Evolutionary conservation across 1,284 basidiomycete genomes (phyloP).

Genomic region (Irpex sp.): DNA sequence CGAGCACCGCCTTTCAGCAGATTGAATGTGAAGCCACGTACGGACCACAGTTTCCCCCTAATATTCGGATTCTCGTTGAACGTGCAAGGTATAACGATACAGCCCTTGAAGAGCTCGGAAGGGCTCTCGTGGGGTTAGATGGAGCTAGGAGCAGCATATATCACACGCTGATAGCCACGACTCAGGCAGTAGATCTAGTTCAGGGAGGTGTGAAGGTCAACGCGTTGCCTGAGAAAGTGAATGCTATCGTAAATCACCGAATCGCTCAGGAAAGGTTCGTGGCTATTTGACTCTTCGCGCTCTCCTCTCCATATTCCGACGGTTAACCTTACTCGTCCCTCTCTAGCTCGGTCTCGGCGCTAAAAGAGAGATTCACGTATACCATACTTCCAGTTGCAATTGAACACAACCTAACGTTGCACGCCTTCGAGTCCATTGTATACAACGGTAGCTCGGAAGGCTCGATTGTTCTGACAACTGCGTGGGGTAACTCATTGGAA

Average conservation of each 20-base stretch:
- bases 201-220: constrained; percentile 62
- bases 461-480: constrained; percentile 34
- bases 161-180: constrained; percentile 49
- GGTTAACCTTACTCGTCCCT: constrained; percentile 23
- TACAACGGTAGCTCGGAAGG: constrained; percentile 21
- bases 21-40: constrained; percentile 24
- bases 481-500: constrained; percentile 42
- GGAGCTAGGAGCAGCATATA: constrained; percentile 9
- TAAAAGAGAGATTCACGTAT: constrained; percentile 36
- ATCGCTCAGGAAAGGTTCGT: constrained; percentile 39
- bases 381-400: constrained; percentile 40
- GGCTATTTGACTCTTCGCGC: not conserved
- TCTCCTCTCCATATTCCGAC: constrained; percentile 11
- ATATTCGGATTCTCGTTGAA: constrained; percentile 12
- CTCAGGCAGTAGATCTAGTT: constrained; percentile 69
- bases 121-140: constrained; percentile 25
- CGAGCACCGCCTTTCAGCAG: constrained; percentile 18
- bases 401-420: constrained; percentile 47
- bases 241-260: constrained; percentile 53
- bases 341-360: constrained; percentile 37
- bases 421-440: constrained; percentile 40
- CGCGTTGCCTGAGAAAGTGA: constrained; percentile 50
- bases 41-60: constrained; percentile 17
- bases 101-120: constrained; percentile 35
- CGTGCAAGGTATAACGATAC: constrained; percentile 22